Percentiles rank a stretch among this genome's conserved stretches.
Conservation (phyloP, 345 rosid genomes). For the Theobroma cacao region DNA sequence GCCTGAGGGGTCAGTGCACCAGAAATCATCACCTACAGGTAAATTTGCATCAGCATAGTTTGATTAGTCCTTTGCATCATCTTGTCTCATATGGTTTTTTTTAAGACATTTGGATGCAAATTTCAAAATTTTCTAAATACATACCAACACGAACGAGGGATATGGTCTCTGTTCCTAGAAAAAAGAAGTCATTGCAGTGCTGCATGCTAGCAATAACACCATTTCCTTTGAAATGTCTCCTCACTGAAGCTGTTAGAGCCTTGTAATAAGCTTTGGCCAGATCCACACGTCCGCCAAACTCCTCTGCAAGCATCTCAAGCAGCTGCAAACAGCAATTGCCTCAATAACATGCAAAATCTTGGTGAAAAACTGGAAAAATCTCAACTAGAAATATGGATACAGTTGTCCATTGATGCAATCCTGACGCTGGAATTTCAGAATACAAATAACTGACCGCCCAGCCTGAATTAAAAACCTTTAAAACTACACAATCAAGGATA, state of each 20-base stretch:
- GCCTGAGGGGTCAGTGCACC: constrained; percentile 94
- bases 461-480: too few species aligned
- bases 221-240: constrained; percentile 79
- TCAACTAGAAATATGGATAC: too few species aligned
- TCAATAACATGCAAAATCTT: background rate
- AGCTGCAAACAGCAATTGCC: constrained; percentile 41
- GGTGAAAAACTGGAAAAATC: background rate
- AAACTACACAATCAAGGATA: too few species aligned
- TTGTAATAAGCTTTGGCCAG: constrained; percentile 79
- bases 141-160: constrained; percentile 88
- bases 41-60: background rate
- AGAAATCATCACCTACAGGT: constrained; percentile 81
- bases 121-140: constrained; percentile 9
- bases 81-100: background rate
- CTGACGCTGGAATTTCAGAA: too few species aligned
- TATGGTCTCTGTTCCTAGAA: constrained; percentile 89
- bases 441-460: too few species aligned
- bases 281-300: constrained; percentile 86
- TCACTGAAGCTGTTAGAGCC: constrained; percentile 67
- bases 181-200: constrained; percentile 92
- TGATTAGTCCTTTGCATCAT: background rate
- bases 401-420: too few species aligned
- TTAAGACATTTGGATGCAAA: background rate
- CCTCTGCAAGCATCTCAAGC: constrained; percentile 79
- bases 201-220: constrained; percentile 98